Conservation (phyloP, 2,329 filamentous ascomycete genomes). For the Paracamarosporium sp. region DNA sequence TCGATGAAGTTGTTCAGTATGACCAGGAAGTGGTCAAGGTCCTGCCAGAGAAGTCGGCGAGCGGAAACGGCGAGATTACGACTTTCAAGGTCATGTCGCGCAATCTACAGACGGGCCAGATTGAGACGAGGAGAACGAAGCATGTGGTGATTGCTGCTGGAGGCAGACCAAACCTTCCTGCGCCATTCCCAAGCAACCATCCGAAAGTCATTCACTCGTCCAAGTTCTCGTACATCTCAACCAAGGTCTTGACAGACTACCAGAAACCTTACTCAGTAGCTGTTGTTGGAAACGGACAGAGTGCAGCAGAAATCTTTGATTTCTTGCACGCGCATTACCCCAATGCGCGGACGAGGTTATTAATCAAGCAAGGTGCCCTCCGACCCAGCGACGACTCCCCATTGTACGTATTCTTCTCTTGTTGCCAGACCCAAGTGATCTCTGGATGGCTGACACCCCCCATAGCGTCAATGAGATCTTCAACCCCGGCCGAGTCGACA, state of each 20-base stretch:
- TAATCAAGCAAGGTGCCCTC: slow-evolving; percentile 84
- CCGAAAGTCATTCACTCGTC: slow-evolving; percentile 87
- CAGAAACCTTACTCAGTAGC: slow-evolving; percentile 73
- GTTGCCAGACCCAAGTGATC: not conserved
- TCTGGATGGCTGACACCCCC: slow-evolving; percentile 31
- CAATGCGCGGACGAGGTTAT: slow-evolving; percentile 75
- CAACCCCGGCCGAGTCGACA: slow-evolving; percentile 83
- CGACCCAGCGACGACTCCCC: slow-evolving; percentile 94
- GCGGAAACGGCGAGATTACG: slow-evolving; percentile 60
- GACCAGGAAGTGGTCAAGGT: slow-evolving; percentile 78
- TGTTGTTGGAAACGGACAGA: slow-evolving; percentile 88
- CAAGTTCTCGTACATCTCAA: slow-evolving; percentile 74
- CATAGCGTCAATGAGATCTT: slow-evolving; percentile 92
- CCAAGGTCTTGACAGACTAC: slow-evolving; percentile 64
- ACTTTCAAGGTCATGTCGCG: slow-evolving; percentile 73
- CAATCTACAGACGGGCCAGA: slow-evolving; percentile 64
- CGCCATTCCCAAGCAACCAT: slow-evolving; percentile 71
- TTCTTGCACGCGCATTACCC: slow-evolving; percentile 84
- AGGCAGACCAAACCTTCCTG: slow-evolving; percentile 73
- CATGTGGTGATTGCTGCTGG: slow-evolving; percentile 76
- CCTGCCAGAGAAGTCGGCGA: slow-evolving; percentile 61
- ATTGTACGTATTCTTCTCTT: slow-evolving; percentile 69
- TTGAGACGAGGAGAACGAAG: slow-evolving; percentile 62
- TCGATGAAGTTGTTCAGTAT: slow-evolving; percentile 76
- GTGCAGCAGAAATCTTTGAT: slow-evolving; percentile 93